Conservation (phyloP, 1,284 basidiomycete genomes). For the Cystobasidium pallidum region DNA sequence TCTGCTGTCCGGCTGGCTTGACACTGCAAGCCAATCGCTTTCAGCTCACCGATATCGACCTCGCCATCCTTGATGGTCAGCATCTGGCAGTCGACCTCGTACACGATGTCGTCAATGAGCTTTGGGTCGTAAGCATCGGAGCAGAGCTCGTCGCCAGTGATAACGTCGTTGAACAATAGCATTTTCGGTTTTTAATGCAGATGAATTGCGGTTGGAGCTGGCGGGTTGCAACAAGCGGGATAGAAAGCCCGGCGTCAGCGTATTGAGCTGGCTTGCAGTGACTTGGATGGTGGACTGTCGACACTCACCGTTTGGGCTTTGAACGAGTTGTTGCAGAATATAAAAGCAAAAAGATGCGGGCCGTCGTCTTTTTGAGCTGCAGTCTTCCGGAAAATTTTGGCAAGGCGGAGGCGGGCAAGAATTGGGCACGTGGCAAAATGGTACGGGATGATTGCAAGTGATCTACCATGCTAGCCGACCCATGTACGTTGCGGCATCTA, state of each 20-base stretch:
- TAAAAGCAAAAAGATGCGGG: constrained; percentile 10
- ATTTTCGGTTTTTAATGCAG: constrained; percentile 58
- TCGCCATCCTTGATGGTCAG: constrained; percentile 80
- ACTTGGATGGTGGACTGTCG: too few species aligned
- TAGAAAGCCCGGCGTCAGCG: constrained; percentile 4
- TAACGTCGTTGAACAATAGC: constrained; percentile 72
- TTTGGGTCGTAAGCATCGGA: constrained; percentile 87
- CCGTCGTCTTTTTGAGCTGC: constrained; percentile 9
- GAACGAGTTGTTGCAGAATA: not conserved
- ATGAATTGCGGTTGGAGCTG: constrained; percentile 5
- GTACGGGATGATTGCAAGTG: too few species aligned
- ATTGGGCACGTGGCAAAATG: constrained; percentile 26
- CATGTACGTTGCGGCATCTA: too few species aligned
- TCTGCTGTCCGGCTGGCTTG: too few species aligned
- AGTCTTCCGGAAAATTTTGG: constrained; percentile 4
- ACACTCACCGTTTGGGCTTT: not conserved
- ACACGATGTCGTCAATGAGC: constrained; percentile 78
- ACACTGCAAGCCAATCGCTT: not conserved
- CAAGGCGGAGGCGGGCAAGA: constrained; percentile 9
- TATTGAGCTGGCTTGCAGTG: not conserved
- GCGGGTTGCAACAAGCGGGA: not conserved
- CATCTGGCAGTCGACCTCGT: constrained; percentile 82
- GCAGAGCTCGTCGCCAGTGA: constrained; percentile 90
- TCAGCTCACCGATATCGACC: constrained; percentile 79
- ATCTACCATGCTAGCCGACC: too few species aligned